Percentiles rank a stretch among this genome's conserved stretches.
phyloP scores from a whole-genome alignment of 106 monocot species.

The Apostasia shenzhenica region DNA sequence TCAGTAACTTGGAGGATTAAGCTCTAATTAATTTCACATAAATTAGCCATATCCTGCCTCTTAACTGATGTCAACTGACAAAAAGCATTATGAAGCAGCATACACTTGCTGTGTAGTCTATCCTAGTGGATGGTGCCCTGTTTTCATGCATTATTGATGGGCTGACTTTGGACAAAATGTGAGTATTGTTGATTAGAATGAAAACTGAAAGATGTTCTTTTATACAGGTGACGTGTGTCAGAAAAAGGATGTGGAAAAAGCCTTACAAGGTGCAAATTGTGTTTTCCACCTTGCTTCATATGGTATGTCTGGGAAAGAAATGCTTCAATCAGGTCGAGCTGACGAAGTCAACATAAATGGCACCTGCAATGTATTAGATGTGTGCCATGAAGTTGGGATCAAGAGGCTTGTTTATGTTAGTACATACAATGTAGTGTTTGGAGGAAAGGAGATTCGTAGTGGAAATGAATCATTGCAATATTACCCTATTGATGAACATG shows the following conservation, averaged over 20 bases:
- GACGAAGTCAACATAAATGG: slow-evolving; percentile 83
- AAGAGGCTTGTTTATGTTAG: slow-evolving; percentile 87
- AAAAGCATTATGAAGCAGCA: not conserved
- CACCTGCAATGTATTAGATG: slow-evolving; percentile 87
- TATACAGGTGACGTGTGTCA: slow-evolving; percentile 65
- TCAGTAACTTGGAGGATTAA: too few relatives aligned
- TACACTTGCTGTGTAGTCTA: not conserved
- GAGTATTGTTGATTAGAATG: too few relatives aligned
- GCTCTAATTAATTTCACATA: too few relatives aligned
- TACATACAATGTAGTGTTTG: slow-evolving; percentile 97
- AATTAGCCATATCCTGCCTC: too few relatives aligned
- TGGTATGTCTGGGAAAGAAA: slow-evolving; percentile 99
- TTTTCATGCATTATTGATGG: too few relatives aligned
- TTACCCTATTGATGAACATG: slow-evolving; percentile 85
- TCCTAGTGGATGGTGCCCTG: too few relatives aligned
- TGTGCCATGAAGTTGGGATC: slow-evolving; percentile 70
- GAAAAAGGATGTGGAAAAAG: slow-evolving; percentile 68
- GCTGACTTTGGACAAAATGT: too few relatives aligned
- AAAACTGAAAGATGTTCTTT: not conserved
- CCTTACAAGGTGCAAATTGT: slow-evolving; percentile 63
- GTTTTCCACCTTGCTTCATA: slow-evolving; percentile 97
- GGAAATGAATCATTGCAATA: slow-evolving; percentile 80
- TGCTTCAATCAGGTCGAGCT: slow-evolving; percentile 67
- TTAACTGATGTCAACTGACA: not conserved
- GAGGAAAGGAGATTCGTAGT: slow-evolving; percentile 85